Evolutionary conservation across 1,139 yeast species (phyloP).

Genomic region (Candida neerlandica): DNA sequence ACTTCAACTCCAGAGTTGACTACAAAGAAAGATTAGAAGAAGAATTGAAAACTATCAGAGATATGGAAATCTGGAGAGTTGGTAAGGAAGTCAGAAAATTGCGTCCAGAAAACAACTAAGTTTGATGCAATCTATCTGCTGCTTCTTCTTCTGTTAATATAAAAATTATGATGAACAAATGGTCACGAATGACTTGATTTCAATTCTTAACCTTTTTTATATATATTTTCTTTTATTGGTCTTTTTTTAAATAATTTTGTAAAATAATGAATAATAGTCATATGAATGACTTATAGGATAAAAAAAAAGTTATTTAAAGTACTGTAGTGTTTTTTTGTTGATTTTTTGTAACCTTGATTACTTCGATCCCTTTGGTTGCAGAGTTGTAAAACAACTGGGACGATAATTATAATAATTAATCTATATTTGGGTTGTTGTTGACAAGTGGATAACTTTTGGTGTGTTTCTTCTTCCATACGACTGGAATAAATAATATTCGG

Average conservation of each 20-base stretch:
- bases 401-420: too few species aligned
- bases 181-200: constrained; percentile 38
- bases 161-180: constrained; percentile 17
- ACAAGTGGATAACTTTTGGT: too few species aligned
- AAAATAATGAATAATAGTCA: constrained; percentile 2
- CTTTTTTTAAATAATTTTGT: neutral
- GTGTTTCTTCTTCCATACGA: too few species aligned
- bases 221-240: neutral
- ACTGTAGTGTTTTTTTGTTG: too few species aligned
- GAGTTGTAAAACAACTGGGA: neutral
- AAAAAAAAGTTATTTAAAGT: too few species aligned
- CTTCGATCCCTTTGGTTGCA: neutral
- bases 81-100: constrained; percentile 99
- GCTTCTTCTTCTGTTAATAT: neutral
- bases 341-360: neutral
- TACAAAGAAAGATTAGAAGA: constrained; percentile 95
- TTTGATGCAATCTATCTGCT: neutral
- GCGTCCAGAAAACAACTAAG: constrained; percentile 96
- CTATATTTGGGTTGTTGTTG: too few species aligned
- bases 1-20: constrained; percentile 96
- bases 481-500: too few species aligned
- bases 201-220: constrained; percentile 28
- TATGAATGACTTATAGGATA: constrained; percentile 4
- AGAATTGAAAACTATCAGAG: constrained; percentile 91
- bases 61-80: constrained; percentile 98